These are phyloP conservation scores for Carex cristatella DNA, from an alignment of 176 grass and related monocot species.

Conservation along the genomic window DNA sequence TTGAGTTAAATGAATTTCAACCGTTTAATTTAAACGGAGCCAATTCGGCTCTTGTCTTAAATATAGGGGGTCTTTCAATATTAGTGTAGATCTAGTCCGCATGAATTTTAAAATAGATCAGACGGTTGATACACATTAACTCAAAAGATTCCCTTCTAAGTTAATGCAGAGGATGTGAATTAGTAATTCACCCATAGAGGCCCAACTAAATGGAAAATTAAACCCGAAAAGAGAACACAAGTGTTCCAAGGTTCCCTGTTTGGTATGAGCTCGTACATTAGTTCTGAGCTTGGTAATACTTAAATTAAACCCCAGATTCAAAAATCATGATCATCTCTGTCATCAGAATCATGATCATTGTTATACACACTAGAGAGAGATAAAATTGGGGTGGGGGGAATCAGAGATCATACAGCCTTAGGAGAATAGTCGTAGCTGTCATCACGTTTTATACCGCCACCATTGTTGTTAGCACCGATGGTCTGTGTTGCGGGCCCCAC, in stretches of 20 bases:
- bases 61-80: too few species aligned
- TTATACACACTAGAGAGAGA: not conserved
- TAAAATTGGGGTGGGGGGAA: not conserved
- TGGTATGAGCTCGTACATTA: not conserved
- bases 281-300: not conserved
- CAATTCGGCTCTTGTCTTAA: too few species aligned
- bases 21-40: too few species aligned
- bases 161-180: too few species aligned
- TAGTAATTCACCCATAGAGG: not conserved
- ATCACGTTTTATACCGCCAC: constrained; percentile 21
- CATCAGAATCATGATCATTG: not conserved
- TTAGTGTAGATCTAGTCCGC: too few species aligned
- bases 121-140: too few species aligned
- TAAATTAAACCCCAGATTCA: not conserved
- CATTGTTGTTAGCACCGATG: constrained; percentile 18
- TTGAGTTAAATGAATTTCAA: too few species aligned
- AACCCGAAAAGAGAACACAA: not conserved
- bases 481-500: constrained; percentile 9
- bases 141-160: too few species aligned
- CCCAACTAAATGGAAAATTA: not conserved
- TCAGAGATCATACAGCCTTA: constrained; percentile 31
- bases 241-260: not conserved
- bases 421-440: constrained; percentile 29
- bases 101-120: too few species aligned
- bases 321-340: not conserved